phyloP scores from a whole-genome alignment of 257 asterid genomes.

The Solanum okadae region DNA sequence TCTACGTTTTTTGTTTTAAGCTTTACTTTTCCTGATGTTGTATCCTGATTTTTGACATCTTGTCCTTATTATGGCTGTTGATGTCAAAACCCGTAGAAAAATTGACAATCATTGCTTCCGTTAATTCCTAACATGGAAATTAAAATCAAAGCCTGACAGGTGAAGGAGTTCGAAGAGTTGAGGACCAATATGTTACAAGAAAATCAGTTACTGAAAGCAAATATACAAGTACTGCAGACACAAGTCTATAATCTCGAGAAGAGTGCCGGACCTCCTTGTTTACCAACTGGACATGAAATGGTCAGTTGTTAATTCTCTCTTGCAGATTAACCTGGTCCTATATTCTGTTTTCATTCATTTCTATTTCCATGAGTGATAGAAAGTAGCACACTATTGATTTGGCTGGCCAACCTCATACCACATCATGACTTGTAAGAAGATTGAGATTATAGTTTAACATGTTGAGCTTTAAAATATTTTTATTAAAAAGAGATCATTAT shows the following conservation, averaged over 20 bases:
- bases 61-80: neutral
- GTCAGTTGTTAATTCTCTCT: conserved; percentile 15
- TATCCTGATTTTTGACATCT: neutral
- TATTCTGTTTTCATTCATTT: neutral
- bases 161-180: conserved; percentile 53
- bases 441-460: neutral
- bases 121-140: conserved; percentile 37
- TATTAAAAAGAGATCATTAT: neutral
- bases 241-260: conserved; percentile 42
- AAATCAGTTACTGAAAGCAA: conserved; percentile 34
- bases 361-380: neutral
- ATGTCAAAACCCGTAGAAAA: neutral
- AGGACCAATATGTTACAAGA: conserved; percentile 44
- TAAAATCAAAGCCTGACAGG: conserved; percentile 60
- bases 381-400: neutral
- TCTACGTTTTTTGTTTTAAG: neutral
- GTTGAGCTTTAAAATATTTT: neutral
- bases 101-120: conserved; percentile 1
- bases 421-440: neutral
- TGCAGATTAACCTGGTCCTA: neutral
- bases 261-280: conserved; percentile 11
- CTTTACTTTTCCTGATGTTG: neutral
- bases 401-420: neutral
- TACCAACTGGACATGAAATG: conserved; percentile 28
- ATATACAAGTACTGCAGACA: conserved; percentile 40